A percentile compares a stretch with the other conserved stretches of the same genome.
Conservation (phyloP, 2,329 filamentous ascomycete species). For the Dactylonectria estremocensis region DNA sequence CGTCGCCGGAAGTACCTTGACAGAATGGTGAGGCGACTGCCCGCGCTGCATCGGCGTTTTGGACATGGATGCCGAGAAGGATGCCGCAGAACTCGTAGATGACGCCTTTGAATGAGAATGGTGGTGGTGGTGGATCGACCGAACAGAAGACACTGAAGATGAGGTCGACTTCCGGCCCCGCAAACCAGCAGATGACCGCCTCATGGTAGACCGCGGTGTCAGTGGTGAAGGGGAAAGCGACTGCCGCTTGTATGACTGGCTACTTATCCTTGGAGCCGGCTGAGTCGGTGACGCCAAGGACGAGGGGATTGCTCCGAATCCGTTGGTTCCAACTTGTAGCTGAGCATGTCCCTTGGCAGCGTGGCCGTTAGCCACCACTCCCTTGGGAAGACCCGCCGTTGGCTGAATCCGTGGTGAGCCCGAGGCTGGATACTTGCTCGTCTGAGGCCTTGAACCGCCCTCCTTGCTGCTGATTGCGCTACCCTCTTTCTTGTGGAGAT, state of each 20-base stretch:
- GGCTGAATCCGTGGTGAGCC: constrained; percentile 53
- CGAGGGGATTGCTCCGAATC: constrained; percentile 42
- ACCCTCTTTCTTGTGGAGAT: constrained; percentile 67
- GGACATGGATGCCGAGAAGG: constrained; percentile 79
- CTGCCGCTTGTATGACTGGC: constrained; percentile 75
- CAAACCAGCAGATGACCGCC: constrained; percentile 86
- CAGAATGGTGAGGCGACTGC: constrained; percentile 87
- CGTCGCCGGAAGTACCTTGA: constrained; percentile 95
- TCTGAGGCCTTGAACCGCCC: constrained; percentile 71
- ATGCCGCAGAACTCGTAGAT: constrained; percentile 87
- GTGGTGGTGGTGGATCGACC: constrained; percentile 89
- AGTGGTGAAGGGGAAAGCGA: constrained; percentile 90
- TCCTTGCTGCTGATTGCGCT: constrained; percentile 65
- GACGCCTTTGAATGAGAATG: constrained; percentile 95
- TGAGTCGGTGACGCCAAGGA: constrained; percentile 49
- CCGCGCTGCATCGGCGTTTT: constrained; percentile 75
- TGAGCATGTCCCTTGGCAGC: constrained; percentile 48
- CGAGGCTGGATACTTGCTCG: constrained; percentile 68
- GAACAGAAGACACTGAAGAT: constrained; percentile 92
- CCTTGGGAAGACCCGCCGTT: constrained; percentile 64
- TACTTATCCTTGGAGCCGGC: constrained; percentile 51
- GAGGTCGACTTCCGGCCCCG: constrained; percentile 96
- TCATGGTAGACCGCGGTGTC: constrained; percentile 89
- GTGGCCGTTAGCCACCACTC: constrained; percentile 68
- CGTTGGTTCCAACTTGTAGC: constrained; percentile 35